These are phyloP conservation scores for Pseudofabraea citricarpa DNA, from an alignment of 2,329 filamentous ascomycete species.

Conservation along the genomic window DNA sequence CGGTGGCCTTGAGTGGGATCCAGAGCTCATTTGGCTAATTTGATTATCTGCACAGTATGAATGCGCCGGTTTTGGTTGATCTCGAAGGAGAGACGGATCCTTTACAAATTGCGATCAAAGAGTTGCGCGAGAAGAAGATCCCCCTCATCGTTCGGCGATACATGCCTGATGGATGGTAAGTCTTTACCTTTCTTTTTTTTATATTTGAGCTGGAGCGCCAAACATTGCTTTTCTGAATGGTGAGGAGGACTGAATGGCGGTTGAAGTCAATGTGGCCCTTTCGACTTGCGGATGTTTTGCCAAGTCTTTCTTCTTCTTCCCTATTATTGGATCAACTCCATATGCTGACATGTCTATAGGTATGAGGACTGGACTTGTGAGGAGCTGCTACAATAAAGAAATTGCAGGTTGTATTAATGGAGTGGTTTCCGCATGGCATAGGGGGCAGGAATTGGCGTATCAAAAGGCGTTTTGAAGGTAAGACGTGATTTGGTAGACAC, in stretches of 20 bases:
- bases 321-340: not conserved
- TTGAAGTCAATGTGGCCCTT: too few relatives aligned
- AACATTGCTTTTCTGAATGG: too few relatives aligned
- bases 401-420: constrained; percentile 2
- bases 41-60: too few relatives aligned
- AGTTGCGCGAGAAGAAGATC: constrained; percentile 97
- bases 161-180: constrained; percentile 92
- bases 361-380: constrained; percentile 99
- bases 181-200: constrained; percentile 19
- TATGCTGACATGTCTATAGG: constrained; percentile 15
- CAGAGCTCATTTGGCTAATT: too few relatives aligned
- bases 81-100: constrained; percentile 97
- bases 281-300: not conserved
- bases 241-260: too few relatives aligned
- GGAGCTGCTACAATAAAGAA: constrained; percentile 60
- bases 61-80: constrained; percentile 93
- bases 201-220: too few relatives aligned
- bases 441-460: constrained; percentile 21
- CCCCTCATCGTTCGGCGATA: constrained; percentile 92
- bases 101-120: constrained; percentile 94
- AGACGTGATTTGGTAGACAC: not conserved
- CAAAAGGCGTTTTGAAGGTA: constrained; percentile 20
- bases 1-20: constrained; percentile 24
- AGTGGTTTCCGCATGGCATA: constrained; percentile 18
- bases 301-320: not conserved